These are phyloP conservation scores for Begonia peltatifolia DNA, from an alignment of 306 rosid species.

Conservation along the genomic window DNA sequence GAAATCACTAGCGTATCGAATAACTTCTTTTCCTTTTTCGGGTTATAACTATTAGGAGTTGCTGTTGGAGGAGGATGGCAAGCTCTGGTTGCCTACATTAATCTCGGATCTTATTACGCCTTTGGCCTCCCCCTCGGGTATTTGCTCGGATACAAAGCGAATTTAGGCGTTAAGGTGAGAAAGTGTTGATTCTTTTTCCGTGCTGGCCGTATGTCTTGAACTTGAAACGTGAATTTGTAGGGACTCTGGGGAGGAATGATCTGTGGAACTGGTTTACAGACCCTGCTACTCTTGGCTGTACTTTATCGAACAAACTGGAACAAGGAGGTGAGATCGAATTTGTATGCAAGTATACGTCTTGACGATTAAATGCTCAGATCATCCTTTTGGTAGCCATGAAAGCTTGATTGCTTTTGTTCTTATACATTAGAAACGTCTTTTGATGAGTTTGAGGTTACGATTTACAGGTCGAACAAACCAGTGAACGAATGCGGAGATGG, in stretches of 20 bases:
- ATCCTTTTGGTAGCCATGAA: not conserved
- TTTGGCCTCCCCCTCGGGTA: conserved; percentile 70
- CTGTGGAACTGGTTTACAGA: conserved; percentile 37
- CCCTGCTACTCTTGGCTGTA: conserved; percentile 27
- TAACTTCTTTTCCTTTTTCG: too few relatives aligned
- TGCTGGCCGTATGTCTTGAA: too few relatives aligned
- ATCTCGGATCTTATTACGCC: conserved; percentile 57
- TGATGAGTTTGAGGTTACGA: not conserved
- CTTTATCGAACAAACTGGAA: conserved; percentile 43
- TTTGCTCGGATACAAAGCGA: conserved; percentile 19
- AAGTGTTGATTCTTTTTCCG: not conserved
- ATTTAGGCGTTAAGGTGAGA: conserved; percentile 33
- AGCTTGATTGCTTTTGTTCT: too few relatives aligned
- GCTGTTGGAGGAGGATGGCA: conserved; percentile 96
- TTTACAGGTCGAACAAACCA: conserved; percentile 31
- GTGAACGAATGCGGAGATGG: conserved; percentile 37
- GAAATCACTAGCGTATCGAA: too few relatives aligned
- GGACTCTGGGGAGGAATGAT: conserved; percentile 61
- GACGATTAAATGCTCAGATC: not conserved
- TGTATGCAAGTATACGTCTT: not conserved
- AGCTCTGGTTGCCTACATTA: conserved; percentile 61
- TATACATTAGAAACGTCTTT: not conserved
- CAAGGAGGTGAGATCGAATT: conserved; percentile 27
- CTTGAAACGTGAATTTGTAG: conserved; percentile 9
- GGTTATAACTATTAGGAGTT: conserved; percentile 34